Base-by-base conservation (phyloP, 306 rosid genomes). In the Cyclanthera cordifolia region DNA sequence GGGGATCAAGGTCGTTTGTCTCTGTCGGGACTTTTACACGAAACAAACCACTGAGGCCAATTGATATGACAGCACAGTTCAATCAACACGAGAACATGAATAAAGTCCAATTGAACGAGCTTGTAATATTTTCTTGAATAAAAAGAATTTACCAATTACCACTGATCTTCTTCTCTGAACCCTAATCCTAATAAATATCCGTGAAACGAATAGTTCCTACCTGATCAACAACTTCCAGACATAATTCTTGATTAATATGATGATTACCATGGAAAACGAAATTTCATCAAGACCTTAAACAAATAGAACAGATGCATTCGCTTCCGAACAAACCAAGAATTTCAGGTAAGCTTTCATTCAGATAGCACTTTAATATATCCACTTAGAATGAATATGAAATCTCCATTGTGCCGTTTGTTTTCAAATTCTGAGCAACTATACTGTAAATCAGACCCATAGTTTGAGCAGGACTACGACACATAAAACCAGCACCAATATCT, bases 101-200 rank as follows among this genome's bases (percentile, higher is more conserved):
- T n/a, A 37, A 60, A 63, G 21, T 17, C 67, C 67, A 60, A 34
- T 30, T 60, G 67, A 60, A 60, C 6, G 20, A 11, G 49, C 49
- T 34, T 37, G 48, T 8, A 63, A 19, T 63, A 63, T 3, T 4
- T 63, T 63, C n/a, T 10, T 17, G 20, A 60, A 60, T 37, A 17
- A 37, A 10, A 32, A 59, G 1, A 30, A 59, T 17, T 37, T 8
- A 37, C 43, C 7, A 37, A 37, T 37, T 37, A 37, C 43, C 43
- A 7, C 43, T 37, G 43, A 6, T 59, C 67, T 16, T 32, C 19
- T 32, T 27, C 46, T 16, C 46, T 16, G 30, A 39, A 61, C 9
- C 46, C 45, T 34, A 37, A 21, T 41, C 13, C 41, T 34, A 34
- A 5, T 34, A 37, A 54, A 34, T 16, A 61, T 61, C 50, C 1